These are phyloP conservation scores for Paramyrothecium sp. DNA, from an alignment of 2,329 filamentous ascomycete species.

Conservation along the genomic window DNA sequence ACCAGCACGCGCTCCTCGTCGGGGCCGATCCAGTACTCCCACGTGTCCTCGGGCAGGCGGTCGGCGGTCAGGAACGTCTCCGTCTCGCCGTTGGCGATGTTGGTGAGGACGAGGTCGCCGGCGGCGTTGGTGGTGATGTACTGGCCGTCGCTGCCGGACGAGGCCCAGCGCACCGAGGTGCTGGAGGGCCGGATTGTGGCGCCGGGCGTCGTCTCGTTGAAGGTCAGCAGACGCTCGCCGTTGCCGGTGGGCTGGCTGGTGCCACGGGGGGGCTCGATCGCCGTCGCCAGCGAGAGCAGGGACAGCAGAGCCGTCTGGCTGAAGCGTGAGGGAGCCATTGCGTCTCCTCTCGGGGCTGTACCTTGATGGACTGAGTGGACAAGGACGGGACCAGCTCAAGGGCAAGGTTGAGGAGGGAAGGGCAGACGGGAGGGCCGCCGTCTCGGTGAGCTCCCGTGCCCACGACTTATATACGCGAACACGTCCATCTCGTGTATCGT, in stretches of 20 bases:
- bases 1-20: conserved; percentile 60
- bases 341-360: background rate
- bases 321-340: background rate
- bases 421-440: no score
- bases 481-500: background rate
- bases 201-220: conserved; percentile 56
- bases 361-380: background rate
- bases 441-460: no score
- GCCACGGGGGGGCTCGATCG: conserved; percentile 49
- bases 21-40: conserved; percentile 60
- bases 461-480: background rate
- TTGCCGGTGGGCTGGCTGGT: conserved; percentile 55
- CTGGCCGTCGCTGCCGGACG: conserved; percentile 58
- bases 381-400: background rate
- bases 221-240: conserved; percentile 55
- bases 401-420: no score
- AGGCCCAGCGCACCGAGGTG: conserved; percentile 55
- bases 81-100: conserved; percentile 57
- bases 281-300: conserved; percentile 16
- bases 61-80: conserved; percentile 58
- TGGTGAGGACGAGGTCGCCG: conserved; percentile 57
- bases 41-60: conserved; percentile 52
- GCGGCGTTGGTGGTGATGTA: conserved; percentile 53
- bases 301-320: conserved; percentile 13
- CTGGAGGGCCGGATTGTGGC: conserved; percentile 44